Evolutionary conservation across 768 basidiomycete species (phyloP), one percentile per base, ranked within the genome.

Genomic region (Stropharia rugosoannulata): DNA sequence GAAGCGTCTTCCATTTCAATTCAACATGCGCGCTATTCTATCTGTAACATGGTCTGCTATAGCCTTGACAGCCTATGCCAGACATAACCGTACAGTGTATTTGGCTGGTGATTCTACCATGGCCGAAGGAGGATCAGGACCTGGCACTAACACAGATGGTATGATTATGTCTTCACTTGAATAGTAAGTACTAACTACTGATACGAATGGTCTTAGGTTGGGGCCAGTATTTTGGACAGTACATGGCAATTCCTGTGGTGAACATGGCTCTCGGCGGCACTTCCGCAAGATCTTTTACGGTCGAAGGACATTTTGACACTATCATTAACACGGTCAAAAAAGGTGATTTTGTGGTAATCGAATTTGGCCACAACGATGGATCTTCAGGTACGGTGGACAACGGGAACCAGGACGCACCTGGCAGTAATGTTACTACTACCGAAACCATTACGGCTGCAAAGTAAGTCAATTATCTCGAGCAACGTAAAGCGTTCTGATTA

Each of bases 351-450:
- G 78, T 75, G n/a, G 62, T 80, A 54, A 75, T 79, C 51, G 72
- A 75, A 54, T 79, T 81, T 47, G 80, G 79, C 1, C 80, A 80
- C 59, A 81, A 80, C 59, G 79, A 80, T 56, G 74, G 73, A 3
- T 57, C 64, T 16, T 64, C 72, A n/a, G 66, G 67, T 4, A 57
- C 69, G 10, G 66, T 68, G 11, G 77, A 79, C 55, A 77, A 78
- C 59, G 77, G 77, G 4, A 65, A 73, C 44, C 66, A 78, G 57
- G 70, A 69, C 59, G 76, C 76, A 3, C 67, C 73, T 27, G 77
- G 76, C 32, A 74, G 74, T 51, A 70, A 66, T 15, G 71, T 70
- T 43, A 62, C 71, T 39, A 70, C 69, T 1, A 76, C 73, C 4
- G 42, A 68, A 2, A 72, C 68, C 7, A 74, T 78, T 25, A 70